Evolutionary conservation across 805 yeast species (phyloP), one percentile per base, ranked within the genome.

Genomic region (Barnettozyma populi): DNA sequence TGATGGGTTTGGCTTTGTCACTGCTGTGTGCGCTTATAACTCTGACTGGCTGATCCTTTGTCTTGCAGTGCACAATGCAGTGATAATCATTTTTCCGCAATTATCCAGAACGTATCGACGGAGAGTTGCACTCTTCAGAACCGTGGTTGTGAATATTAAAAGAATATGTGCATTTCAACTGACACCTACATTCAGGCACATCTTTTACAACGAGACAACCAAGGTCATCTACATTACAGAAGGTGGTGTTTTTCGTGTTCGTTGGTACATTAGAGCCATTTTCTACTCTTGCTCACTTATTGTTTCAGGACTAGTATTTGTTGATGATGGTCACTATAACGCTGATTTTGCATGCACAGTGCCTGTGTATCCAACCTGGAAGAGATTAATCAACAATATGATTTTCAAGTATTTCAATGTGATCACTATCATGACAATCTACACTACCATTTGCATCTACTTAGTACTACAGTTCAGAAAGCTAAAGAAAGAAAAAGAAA

Each of bases 231-330:
- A 44, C 35, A 34, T 44, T 5, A 50, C 47, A 20, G 62, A 58
- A 47, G 62, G 62, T 40, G 62, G 62, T 10, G 29, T 57, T 13
- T 58, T 46, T 45, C 47, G 52, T 5, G 35, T 29, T 14, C 41
- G 59, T 25, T 34, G 40, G 36, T 31, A n/a, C 8, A 19, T 52
- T 4, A 9, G 41, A 4, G 31, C 41, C 2, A 2, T 44, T 3
- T 35, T 45, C 4, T 2, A 39, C n/a, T 2, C 24, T 3, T 4
- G 25, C 14, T 52, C 49, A 0, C 18, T 52, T 3, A 5, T 48
- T 2, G 13, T 41, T 7, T 41, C 59, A 3, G 51, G 48, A 0
- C 18, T 58, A 7, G 49, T 53, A 9, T 58, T 52, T 36, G 42
- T 53, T 23, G 46, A 51, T 19, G 43, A 37, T 18, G 43, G 41